Base-by-base conservation (phyloP, 2,329 filamentous ascomycete species). In the Nothomitra cinnamomea region DNA sequence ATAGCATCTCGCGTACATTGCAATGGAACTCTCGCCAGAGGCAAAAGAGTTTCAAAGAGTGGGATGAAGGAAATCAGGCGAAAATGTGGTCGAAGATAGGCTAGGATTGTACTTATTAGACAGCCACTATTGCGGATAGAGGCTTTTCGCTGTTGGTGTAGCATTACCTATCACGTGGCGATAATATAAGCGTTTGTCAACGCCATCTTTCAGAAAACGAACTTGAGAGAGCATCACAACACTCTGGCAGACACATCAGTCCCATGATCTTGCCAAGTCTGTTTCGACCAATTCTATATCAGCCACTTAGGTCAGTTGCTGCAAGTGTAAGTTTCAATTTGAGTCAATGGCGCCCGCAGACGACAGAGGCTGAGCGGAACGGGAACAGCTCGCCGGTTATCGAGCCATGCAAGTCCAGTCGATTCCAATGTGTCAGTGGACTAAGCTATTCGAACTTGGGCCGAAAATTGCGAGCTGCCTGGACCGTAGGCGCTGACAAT, bases 351-450 rank as follows among this genome's bases (percentile, higher is more conserved):
- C n/a, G n/a, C 2, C 21, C 41, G 15, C 25, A 42, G 1, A 35
- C 22, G 3, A 21, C 25, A 51, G 13, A 15, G 15, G 6, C 13
- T 15, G 28, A 40, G 52, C 35, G 25, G 50, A 25, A 36, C 15
- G 19, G 13, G 15, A 45, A 40, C 40, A 54, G 53, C 53, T 38
- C 4, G 40, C 25, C 35, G n/a, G 1, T 58, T 71, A 51, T 53
- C 60, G 61, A 54, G 58, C 59, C 55, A 75, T 75, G 72, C 72
- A 74, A 69, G 66, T 75, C 58, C 67, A 71, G 58, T 72, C 71
- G 41, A 73, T 75, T 66, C 72, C 72, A 17, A 74, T 75, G 72
- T 75, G 72, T 75, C 68, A 57, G 70, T 41, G 24, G 50, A 52
- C 35, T 42, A 32, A 25, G 6, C 10, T 28, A 13, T 53, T 7